These are phyloP conservation scores for Coleophoma crateriformis DNA, from an alignment of 2,329 filamentous ascomycete genomes.

Conservation along the genomic window DNA sequence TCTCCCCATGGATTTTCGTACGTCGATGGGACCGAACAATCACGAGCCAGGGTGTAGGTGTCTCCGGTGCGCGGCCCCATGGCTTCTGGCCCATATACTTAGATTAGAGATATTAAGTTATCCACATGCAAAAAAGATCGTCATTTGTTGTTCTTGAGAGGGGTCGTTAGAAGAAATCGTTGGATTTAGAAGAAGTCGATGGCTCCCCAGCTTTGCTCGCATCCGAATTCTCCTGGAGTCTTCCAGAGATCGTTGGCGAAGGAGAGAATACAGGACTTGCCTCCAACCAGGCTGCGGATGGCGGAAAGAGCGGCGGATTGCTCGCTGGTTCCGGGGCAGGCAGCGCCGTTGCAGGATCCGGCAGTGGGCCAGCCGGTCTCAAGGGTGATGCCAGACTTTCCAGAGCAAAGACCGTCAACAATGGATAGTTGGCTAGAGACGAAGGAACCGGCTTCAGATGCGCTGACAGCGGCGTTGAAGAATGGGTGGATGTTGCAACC, in stretches of 20 bases:
- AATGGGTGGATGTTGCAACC: slow-evolving; percentile 89
- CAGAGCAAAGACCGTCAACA: slow-evolving; percentile 64
- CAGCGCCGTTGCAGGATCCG: slow-evolving; percentile 66
- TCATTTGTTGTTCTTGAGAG: too few species aligned
- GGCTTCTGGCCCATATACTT: too few species aligned
- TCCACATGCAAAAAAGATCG: too few species aligned
- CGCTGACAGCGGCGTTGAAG: slow-evolving; percentile 71
- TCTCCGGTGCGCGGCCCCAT: too few species aligned
- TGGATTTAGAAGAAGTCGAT: slow-evolving; percentile 14
- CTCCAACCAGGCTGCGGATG: slow-evolving; percentile 62
- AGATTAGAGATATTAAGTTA: too few species aligned
- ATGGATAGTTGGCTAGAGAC: slow-evolving; percentile 67
- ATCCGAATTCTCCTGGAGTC: slow-evolving; percentile 57
- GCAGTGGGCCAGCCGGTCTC: slow-evolving; percentile 85
- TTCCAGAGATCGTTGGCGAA: slow-evolving; percentile 82
- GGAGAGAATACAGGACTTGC: slow-evolving; percentile 75
- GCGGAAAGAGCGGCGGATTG: slow-evolving; percentile 68
- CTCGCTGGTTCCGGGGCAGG: slow-evolving; percentile 59
- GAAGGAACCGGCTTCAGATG: slow-evolving; percentile 68
- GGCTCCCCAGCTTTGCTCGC: slow-evolving; percentile 77
- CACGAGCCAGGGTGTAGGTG: too few species aligned
- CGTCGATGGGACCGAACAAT: too few species aligned
- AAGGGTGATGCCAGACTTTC: slow-evolving; percentile 71
- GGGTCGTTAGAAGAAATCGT: too few species aligned
- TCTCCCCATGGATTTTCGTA: too few species aligned